Conservation (phyloP, 192 early-diverging fungal species). For the Backusella macrospora region DNA sequence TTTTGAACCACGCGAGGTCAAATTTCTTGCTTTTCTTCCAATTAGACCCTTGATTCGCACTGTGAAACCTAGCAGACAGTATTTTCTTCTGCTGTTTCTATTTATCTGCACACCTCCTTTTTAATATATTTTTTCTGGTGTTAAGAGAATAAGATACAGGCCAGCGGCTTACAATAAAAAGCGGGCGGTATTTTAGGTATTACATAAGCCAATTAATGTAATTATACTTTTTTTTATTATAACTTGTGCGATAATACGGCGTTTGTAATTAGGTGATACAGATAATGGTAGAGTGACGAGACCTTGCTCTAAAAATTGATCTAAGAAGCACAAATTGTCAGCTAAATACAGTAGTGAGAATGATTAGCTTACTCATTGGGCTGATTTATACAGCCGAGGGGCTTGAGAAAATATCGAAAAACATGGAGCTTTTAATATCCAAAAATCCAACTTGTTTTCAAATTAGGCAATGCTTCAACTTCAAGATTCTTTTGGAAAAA, state of each 20-base stretch:
- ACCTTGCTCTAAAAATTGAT: neutral
- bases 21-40: conserved; percentile 2
- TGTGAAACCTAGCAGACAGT: neutral
- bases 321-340: conserved; percentile 1
- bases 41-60: conserved; percentile 12
- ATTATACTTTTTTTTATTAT: neutral
- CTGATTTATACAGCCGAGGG: neutral
- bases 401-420: conserved; percentile 2
- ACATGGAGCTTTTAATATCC: neutral
- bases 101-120: neutral
- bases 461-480: neutral
- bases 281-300: conserved; percentile 5
- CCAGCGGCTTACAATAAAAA: neutral
- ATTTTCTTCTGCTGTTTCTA: conserved; percentile 5
- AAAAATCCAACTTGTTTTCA: too few relatives aligned
- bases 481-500: neutral
- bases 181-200: neutral
- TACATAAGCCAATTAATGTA: neutral
- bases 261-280: neutral
- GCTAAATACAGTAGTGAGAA: conserved; percentile 1
- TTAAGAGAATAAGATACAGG: neutral
- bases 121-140: neutral
- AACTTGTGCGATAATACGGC: conserved; percentile 1
- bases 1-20: conserved; percentile 15
- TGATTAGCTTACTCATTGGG: neutral